These are phyloP conservation scores for Cladosporium halotolerans DNA, from an alignment of 2,329 filamentous ascomycete species.

Conservation along the genomic window DNA sequence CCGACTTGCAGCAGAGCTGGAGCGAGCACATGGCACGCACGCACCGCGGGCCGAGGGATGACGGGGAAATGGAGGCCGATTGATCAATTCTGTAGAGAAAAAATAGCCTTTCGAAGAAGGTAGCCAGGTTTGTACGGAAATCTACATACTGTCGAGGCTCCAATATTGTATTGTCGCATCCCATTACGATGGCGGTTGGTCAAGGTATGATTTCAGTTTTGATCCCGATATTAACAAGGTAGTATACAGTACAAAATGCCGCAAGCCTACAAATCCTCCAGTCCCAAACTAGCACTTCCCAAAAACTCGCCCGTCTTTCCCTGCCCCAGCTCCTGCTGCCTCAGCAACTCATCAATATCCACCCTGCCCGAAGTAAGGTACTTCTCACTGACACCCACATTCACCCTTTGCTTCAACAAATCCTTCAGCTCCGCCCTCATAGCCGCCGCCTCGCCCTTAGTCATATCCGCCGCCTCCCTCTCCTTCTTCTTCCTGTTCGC, in stretches of 20 bases:
- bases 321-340: constrained; percentile 36
- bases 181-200: too few relatives aligned
- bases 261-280: constrained; percentile 21
- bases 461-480: constrained; percentile 59
- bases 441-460: constrained; percentile 65
- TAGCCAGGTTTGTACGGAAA: too few relatives aligned
- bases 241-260: neutral
- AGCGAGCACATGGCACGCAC: neutral
- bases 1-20: neutral
- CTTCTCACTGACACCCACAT: constrained; percentile 78
- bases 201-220: too few relatives aligned
- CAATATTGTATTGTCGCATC: too few relatives aligned
- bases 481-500: constrained; percentile 69
- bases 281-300: constrained; percentile 48
- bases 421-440: constrained; percentile 67
- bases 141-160: too few relatives aligned
- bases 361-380: constrained; percentile 81
- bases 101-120: too few relatives aligned
- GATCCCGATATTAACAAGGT: too few relatives aligned
- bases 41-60: neutral
- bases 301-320: constrained; percentile 61
- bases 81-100: neutral
- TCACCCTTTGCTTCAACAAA: constrained; percentile 67
- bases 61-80: neutral
- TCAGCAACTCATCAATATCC: constrained; percentile 67